Base-by-base conservation (phyloP, 1,284 basidiomycete genomes). In the Irpex sp. region DNA sequence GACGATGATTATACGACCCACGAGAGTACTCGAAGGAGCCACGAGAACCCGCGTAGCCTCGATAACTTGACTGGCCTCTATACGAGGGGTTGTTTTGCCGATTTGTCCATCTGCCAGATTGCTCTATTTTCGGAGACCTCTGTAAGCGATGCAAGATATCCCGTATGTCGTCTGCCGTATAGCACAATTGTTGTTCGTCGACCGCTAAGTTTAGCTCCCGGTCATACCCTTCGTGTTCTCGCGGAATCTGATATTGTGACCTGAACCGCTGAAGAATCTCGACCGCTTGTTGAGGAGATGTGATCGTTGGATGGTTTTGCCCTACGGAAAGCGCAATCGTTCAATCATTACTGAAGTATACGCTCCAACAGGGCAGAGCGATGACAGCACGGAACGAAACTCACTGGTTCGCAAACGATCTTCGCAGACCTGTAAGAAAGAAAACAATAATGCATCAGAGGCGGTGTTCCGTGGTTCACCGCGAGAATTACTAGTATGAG, bases 261-360 rank as follows among this genome's bases (percentile, higher is more conserved):
- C 82, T 79, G 72, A 91, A 88, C 60, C 82, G 81, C 64, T 80
- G 77, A 61, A 91, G 77, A 19, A 89, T 73, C n/a, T 76, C 73
- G 65, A 87, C 68, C n/a, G 83, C 88, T 57, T 82, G 77, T 69
- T 82, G 79, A 58, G 79, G 77, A 67, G 74, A 79, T 65, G 76
- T 83, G 71, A 91, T 89, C 64, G 88, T 91, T 60, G 88, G 88
- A 74, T 89, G 88, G 60, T 75, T 77, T 58, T 77, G 79, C 67
- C 88, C 88, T 91, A 69, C 66, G 8, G 48, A 1, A 44, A 11
- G 21, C 11, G 15, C 40, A 38, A 40, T 40, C 21, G 31, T 11
- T 62, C 61, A 49, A 44, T n/a, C 4, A n/a, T 37, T 17, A 17
- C 19, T n/a, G 17, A 7, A 26, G 26, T 26, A 26, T 26, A 26